Evolutionary conservation across 805 yeast species (phyloP).

Genomic region (Yarrowia sp.): DNA sequence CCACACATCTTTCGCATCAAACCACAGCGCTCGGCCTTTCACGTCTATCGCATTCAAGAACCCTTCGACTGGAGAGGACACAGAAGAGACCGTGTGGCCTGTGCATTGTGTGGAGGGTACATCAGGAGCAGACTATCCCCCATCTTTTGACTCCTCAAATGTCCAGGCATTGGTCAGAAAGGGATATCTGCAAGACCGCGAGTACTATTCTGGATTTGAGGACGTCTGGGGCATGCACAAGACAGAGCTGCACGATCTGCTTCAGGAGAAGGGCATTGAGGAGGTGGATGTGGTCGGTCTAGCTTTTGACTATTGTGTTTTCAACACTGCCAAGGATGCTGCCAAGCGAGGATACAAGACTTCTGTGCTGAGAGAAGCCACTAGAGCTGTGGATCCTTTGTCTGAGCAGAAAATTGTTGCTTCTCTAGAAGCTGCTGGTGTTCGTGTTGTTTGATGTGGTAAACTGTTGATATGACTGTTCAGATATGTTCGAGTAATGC

Average conservation of each 20-base stretch:
- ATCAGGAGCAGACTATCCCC: conserved; percentile 62
- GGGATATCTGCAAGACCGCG: conserved; percentile 70
- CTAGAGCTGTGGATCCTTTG: background rate
- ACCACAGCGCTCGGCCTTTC: conserved; percentile 55
- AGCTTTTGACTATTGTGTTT: conserved; percentile 85
- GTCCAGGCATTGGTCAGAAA: conserved; percentile 56
- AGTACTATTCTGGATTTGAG: conserved; percentile 81
- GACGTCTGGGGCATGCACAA: conserved; percentile 73
- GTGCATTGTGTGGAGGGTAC: conserved; percentile 81
- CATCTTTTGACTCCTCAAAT: conserved; percentile 44
- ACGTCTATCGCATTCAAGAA: conserved; percentile 48
- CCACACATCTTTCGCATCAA: conserved; percentile 80
- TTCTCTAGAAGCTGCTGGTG: background rate
- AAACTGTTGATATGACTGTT: background rate
- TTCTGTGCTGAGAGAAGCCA: conserved; percentile 42
- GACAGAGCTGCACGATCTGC: conserved; percentile 58
- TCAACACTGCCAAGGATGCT: conserved; percentile 71
- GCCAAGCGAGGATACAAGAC: conserved; percentile 61
- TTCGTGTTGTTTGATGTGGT: background rate
- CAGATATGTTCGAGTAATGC: no score
- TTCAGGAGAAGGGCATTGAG: conserved; percentile 49
- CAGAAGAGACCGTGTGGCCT: conserved; percentile 67
- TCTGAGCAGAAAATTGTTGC: background rate
- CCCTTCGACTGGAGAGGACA: conserved; percentile 44
- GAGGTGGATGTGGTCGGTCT: conserved; percentile 75